phyloP scores from a whole-genome alignment of 2,329 filamentous ascomycete genomes.

The Verticillium nubilum region DNA sequence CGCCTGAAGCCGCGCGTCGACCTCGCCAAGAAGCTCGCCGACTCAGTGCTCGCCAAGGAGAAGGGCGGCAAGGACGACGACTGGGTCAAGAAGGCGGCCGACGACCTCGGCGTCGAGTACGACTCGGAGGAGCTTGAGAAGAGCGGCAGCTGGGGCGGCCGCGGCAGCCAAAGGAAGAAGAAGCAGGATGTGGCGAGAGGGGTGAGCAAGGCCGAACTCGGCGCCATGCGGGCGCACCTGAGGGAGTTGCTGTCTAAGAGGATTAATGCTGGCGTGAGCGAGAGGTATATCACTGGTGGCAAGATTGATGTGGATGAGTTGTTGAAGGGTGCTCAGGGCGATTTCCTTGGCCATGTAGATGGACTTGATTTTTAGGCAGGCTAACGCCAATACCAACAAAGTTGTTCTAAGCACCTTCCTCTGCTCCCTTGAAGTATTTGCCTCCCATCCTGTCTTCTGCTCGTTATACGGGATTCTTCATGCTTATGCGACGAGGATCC shows the following conservation, averaged over 20 bases:
- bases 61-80: constrained; percentile 79
- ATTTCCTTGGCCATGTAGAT: constrained; percentile 55
- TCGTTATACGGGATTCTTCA: too few species aligned
- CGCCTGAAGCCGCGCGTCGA: constrained; percentile 72
- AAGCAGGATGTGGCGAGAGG: constrained; percentile 66
- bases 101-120: constrained; percentile 91
- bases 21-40: constrained; percentile 82
- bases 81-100: constrained; percentile 77
- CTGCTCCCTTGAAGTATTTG: too few species aligned
- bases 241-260: constrained; percentile 64
- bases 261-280: constrained; percentile 83
- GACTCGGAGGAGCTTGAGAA: constrained; percentile 80
- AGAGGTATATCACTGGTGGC: constrained; percentile 77
- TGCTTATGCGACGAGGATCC: too few species aligned
- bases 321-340: constrained; percentile 56
- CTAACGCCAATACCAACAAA: too few species aligned
- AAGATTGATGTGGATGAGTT: constrained; percentile 77
- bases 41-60: constrained; percentile 78
- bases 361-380: constrained; percentile 27
- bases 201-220: constrained; percentile 70
- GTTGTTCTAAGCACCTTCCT: too few species aligned
- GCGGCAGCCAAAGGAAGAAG: constrained; percentile 67
- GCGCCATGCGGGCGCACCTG: constrained; percentile 64
- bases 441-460: too few species aligned
- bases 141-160: constrained; percentile 55